A percentile compares a stretch with the other conserved stretches of the same genome.
phyloP scores from a whole-genome alignment of 305 asterid genomes.

The Solanum hybrid region DNA sequence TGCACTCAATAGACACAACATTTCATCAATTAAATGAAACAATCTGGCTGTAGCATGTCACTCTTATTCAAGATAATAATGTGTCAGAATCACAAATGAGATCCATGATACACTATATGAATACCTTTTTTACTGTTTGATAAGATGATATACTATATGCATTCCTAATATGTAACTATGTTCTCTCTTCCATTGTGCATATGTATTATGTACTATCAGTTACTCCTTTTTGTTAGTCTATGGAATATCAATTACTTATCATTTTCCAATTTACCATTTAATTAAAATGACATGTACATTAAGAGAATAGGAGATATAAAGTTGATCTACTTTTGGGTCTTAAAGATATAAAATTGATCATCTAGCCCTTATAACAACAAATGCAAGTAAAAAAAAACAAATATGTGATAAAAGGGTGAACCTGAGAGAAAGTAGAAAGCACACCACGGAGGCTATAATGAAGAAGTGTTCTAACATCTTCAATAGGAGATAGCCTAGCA shows the following conservation, averaged over 20 bases:
- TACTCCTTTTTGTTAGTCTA: not conserved
- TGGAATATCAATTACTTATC: not conserved
- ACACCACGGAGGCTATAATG: constrained; percentile 68
- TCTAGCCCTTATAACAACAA: not conserved
- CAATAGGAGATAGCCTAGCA: constrained; percentile 70
- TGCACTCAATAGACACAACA: not conserved
- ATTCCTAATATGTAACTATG: not conserved
- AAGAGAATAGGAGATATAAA: not conserved
- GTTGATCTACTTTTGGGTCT: not conserved
- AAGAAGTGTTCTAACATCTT: constrained; percentile 72
- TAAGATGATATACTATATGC: not conserved
- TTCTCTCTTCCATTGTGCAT: not conserved
- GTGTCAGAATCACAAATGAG: not conserved
- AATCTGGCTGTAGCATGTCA: not conserved
- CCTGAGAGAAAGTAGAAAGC: constrained; percentile 89
- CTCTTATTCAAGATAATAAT: not conserved
- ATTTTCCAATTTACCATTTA: not conserved
- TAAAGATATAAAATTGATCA: not conserved
- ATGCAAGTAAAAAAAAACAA: not conserved
- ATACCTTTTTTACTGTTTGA: not conserved
- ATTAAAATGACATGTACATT: not conserved
- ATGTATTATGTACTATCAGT: not conserved
- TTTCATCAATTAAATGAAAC: not conserved
- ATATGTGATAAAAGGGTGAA: not conserved
- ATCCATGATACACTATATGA: not conserved